Conservation (phyloP, 176 grass and related monocot species). For the Stipa capillata region DNA sequence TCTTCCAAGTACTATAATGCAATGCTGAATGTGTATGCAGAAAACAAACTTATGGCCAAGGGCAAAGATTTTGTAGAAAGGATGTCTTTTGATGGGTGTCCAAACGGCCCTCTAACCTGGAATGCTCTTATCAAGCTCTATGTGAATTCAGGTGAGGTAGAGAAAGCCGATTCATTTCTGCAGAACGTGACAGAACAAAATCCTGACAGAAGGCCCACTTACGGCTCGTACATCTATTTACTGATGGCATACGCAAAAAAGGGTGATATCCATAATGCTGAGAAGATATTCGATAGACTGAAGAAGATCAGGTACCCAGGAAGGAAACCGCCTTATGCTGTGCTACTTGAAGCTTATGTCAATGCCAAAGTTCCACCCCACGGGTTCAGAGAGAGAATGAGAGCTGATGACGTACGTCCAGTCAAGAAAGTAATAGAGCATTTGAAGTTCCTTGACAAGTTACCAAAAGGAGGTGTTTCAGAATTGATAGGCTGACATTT, state of each 20-base stretch:
- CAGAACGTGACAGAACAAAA: constrained; percentile 37
- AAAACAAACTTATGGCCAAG: constrained; percentile 53
- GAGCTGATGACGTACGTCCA: constrained; percentile 34
- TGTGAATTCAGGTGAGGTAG: constrained; percentile 50
- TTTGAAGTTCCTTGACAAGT: constrained; percentile 17
- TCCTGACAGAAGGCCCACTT: constrained; percentile 35
- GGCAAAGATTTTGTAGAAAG: constrained; percentile 50
- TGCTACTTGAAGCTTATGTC: constrained; percentile 61
- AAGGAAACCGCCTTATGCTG: constrained; percentile 29
- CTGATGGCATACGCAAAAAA: constrained; percentile 52
- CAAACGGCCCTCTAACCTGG: constrained; percentile 34
- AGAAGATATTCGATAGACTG: constrained; percentile 61
- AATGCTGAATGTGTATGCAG: constrained; percentile 65
- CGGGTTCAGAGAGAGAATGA: constrained; percentile 68
- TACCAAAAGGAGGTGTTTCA: constrained; percentile 17
- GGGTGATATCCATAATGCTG: constrained; percentile 62
- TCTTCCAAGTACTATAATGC: constrained; percentile 50
- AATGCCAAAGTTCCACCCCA: constrained; percentile 50
- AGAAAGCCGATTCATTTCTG: constrained; percentile 61
- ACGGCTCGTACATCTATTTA: constrained; percentile 35
- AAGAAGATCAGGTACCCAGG: constrained; percentile 29
- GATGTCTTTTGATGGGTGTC: constrained; percentile 42
- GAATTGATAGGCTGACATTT: constrained; percentile 16
- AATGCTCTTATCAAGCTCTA: constrained; percentile 68
- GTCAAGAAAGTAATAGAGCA: not conserved